Evolutionary conservation across 805 yeast species (phyloP), one percentile per base, ranked within the genome.

Genomic region (Schwanniomyces vanrijiae): DNA sequence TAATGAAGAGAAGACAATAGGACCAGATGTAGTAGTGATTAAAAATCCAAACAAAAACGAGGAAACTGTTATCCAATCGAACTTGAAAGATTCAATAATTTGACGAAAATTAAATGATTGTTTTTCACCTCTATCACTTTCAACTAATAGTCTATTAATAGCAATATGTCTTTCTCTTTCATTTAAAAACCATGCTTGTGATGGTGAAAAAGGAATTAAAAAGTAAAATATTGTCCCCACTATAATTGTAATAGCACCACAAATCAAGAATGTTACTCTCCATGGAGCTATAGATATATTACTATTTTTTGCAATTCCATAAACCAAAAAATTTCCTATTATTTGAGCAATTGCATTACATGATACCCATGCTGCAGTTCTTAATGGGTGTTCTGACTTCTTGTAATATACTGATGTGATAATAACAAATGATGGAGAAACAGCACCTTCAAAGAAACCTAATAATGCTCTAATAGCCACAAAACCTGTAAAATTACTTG

Each of bases 81-180:
- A 67, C 14, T 50, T 42, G 19, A 58, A 40, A 13, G 64, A 59
- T 41, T 64, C 68, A 35, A 47, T 50, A 5, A 60, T 48, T 48
- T 65, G 72, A 19, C 50, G 39, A 47, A 42, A 39, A 34, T 64
- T 64, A n/a, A 54, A 53, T 18, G 42, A 53, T 35, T 55, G 63
- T 43, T 59, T 64, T 31, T 55, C 55, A 46, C 62, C 66, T 33
- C 56, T 50, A 42, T 56, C 59, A 29, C 58, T 39, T 42, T 42
- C 44, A 4, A 19, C 54, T 10, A 56, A 42, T 42, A 56, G 44
- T 41, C 68, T 40, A 38, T 43, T 50, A 9, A 51, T 53, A 22
- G 53, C 57, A 49, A 50, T 48, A 18, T 38, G 40, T 19, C 43
- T 55, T 25, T 60, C 64, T n/a, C 49, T 51, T 18, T 58, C 62